Evolutionary conservation across 179 eudicot genomes (phyloP), one percentile per base, ranked within the genome.

Genomic region (Gypsophila paniculata): DNA sequence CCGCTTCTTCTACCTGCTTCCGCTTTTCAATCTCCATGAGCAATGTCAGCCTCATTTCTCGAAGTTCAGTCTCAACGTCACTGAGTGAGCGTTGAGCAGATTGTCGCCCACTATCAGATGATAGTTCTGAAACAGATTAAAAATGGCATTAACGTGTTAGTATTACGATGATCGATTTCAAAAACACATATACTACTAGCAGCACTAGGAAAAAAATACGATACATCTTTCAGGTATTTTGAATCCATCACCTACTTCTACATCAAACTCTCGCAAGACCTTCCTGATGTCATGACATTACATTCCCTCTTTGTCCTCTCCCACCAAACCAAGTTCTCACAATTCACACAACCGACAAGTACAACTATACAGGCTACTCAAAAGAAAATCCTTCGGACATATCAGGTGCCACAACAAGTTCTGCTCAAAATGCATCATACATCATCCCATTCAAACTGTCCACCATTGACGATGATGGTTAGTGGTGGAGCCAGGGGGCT

Each of bases 1-100:
- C 73, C 68, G 71, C 68, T 74, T 90, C 97, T 80, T 94, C 99
- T 44, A 85, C 91, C 63, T 90, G 91, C 76, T 87, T 94, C 71
- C 97, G 77, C 84, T 87, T 91, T 77, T 94, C 99, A 52, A 88
- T 86, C 82, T 94, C 99, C 90, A 83, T 82, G 79, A 88, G 75
- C 61, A 91, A 85, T 71, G 81, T 86, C 82, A 88, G 60, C 78
- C 90, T 86, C 77, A 90, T 82, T 78, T 91, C 97, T 71, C 88
- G 86, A 71, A 94, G 75, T 78, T 94, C 97, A 70, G 72, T 77
- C 75, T 91, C 96, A 72, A 85, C 75, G 72, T 89, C 93, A 70
- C 25, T 68, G 42, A 72, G 38, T 60, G 86, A 65, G 53, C 65
- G 81, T 70, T 80, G 97, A 8, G 81, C 19, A 54, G 48, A 23